Base-by-base conservation (phyloP, 257 asterid genomes). In the Catharanthus roseus region DNA sequence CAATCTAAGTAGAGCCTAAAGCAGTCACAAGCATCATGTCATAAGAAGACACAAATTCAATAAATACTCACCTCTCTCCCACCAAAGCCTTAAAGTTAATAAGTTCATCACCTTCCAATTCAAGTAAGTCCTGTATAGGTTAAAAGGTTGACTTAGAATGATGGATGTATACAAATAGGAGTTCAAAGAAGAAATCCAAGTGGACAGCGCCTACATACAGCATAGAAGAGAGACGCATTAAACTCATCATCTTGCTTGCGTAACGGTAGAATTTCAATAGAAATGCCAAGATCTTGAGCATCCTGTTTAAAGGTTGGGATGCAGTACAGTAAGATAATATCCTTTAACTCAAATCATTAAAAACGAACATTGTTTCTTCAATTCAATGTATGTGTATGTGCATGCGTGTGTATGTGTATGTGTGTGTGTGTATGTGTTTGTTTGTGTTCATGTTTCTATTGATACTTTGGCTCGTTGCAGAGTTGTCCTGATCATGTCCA, bases 401-500 rank as follows among this genome's bases (percentile, higher is more conserved):
- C 29, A 49, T 13, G 34, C 8, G 19, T 47, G 28, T 50, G 24
- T 42, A 36, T 66, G 49, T 19, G 3, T n/a, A n/a, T n/a, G n/a
- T 41, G 41, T 21, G 62, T 50, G n/a, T 51, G 8, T 10, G 63
- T 29, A 49, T 13, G 34, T 10, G 19, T 47, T 26, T 50, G 24
- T 42, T 26, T 66, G 49, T 19, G 53, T 8, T 13, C 42, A 38
- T 58, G 34, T 67, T 28, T n/a, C 54, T 23, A 55, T 63, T 67
- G 56, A 81, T 87, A 93, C 98, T 83, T 89, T 91, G 79, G 96
- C 97, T 74, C 99, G 84, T 82, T 93, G 99, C 75, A 89, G 72
- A 69, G 97, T 93, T 66, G 96, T 93, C 81, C 96, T 87, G 86
- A 85, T 85, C 97, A 93, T 89, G 81, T 93, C 99, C 85, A 86